Conservation (phyloP, 31 red algal species). For the Endocladia muricata region DNA sequence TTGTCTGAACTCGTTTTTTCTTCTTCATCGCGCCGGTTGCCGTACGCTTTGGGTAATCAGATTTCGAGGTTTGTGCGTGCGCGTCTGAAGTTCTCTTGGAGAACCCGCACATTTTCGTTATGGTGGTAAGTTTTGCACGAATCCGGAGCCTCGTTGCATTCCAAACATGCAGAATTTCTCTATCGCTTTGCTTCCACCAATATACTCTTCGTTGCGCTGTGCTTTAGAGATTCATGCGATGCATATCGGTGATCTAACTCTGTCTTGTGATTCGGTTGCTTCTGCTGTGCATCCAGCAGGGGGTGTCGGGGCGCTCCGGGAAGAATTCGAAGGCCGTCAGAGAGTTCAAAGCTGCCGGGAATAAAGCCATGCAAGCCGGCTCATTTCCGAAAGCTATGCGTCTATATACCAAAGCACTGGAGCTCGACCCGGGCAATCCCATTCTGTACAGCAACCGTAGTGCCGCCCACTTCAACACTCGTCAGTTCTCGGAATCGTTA, state of each 20-base stretch:
- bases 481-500: conserved; percentile 79
- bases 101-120: too few relatives aligned
- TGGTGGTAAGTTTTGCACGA: too few relatives aligned
- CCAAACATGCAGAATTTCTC: not conserved
- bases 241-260: too few relatives aligned
- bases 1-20: too few relatives aligned
- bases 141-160: not conserved
- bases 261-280: not conserved
- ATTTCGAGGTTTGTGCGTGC: too few relatives aligned
- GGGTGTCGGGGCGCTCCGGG: conserved; percentile 44
- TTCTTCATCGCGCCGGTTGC: too few relatives aligned
- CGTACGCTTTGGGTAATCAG: too few relatives aligned
- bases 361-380: conserved; percentile 82
- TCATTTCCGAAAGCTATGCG: conserved; percentile 84
- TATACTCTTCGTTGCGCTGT: not conserved
- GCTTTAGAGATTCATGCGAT: too few relatives aligned
- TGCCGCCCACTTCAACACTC: conserved; percentile 82
- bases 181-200: not conserved
- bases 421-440: conserved; percentile 82
- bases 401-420: conserved; percentile 79
- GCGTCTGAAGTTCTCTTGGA: too few relatives aligned
- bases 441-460: conserved; percentile 91
- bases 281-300: not conserved
- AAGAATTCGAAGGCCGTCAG: conserved; percentile 69
- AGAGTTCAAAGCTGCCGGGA: conserved; percentile 85